phyloP scores from a whole-genome alignment of 768 basidiomycete genomes.

The Austroboletus eburneus region DNA sequence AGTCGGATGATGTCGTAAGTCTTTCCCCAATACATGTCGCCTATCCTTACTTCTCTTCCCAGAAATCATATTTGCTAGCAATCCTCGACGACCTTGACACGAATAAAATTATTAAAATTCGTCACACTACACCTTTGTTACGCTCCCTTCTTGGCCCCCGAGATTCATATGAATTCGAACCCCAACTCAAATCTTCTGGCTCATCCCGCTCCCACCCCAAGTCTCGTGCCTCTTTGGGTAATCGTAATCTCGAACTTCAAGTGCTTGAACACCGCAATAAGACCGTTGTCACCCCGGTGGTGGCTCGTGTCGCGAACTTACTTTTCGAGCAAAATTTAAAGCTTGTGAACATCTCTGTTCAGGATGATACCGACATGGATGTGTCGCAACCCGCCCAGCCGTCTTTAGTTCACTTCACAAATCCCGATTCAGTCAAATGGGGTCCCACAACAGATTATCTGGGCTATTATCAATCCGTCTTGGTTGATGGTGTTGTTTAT shows the following conservation, averaged over 20 bases:
- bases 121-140: conserved; percentile 42
- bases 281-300: conserved; percentile 44
- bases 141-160: conserved; percentile 29
- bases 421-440: conserved; percentile 36
- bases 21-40: background rate
- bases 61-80: conserved; percentile 45
- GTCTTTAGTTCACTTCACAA: conserved; percentile 24
- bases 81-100: conserved; percentile 38
- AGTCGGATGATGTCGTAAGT: conserved; percentile 46
- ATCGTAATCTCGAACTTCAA: conserved; percentile 23
- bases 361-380: conserved; percentile 27
- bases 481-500: conserved; percentile 57
- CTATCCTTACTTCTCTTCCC: conserved; percentile 1
- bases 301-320: conserved; percentile 42
- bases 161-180: conserved; percentile 20
- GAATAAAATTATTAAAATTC: conserved; percentile 28
- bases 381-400: conserved; percentile 6
- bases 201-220: conserved; percentile 17
- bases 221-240: conserved; percentile 6
- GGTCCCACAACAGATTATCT: conserved; percentile 18
- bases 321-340: conserved; percentile 46
- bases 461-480: conserved; percentile 41
- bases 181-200: conserved; percentile 7
- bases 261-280: conserved; percentile 35
- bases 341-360: conserved; percentile 30